A percentile compares a stretch with the other conserved stretches of the same genome.
Conservation (phyloP, 1,284 basidiomycete species). For the Rugiboletus extremiorientalis region DNA sequence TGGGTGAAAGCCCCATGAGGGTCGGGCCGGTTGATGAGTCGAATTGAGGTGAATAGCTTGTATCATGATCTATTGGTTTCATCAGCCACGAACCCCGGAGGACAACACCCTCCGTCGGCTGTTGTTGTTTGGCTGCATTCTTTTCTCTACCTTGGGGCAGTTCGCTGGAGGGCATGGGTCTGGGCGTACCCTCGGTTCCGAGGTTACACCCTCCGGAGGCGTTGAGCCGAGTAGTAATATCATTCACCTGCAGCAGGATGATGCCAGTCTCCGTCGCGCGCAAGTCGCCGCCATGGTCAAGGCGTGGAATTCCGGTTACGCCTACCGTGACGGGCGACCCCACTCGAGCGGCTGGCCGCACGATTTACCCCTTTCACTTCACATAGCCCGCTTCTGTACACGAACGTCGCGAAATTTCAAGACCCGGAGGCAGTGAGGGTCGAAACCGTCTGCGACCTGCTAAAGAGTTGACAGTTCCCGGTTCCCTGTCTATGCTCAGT, state of each 20-base stretch:
- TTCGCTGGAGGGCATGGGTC: neutral
- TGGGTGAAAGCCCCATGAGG: no score
- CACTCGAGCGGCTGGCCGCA: slow-evolving; percentile 10
- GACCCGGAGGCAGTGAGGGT: slow-evolving; percentile 20
- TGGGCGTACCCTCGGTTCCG: neutral
- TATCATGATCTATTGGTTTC: slow-evolving; percentile 14
- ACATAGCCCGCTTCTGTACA: slow-evolving; percentile 21
- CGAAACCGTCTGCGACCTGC: slow-evolving; percentile 15
- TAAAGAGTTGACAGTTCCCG: slow-evolving; percentile 2
- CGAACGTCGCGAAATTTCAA: slow-evolving; percentile 20
- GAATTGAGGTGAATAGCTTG: slow-evolving; percentile 8
- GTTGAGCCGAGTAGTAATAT: neutral
- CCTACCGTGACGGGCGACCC: slow-evolving; percentile 11
- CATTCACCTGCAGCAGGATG: neutral
- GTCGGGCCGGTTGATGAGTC: slow-evolving; percentile 4
- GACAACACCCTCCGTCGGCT: slow-evolving; percentile 10
- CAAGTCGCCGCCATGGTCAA: slow-evolving; percentile 2
- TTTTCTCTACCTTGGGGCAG: neutral
- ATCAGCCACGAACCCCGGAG: slow-evolving; percentile 7
- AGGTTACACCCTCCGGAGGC: neutral
- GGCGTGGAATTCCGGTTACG: slow-evolving; percentile 27
- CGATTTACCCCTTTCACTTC: slow-evolving; percentile 16
- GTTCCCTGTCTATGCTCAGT: slow-evolving; percentile 7
- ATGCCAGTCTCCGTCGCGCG: slow-evolving; percentile 1
- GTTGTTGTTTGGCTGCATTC: slow-evolving; percentile 3